These are phyloP conservation scores for Trametes cinnabarina DNA, from an alignment of 768 basidiomycete genomes.

Conservation along the genomic window DNA sequence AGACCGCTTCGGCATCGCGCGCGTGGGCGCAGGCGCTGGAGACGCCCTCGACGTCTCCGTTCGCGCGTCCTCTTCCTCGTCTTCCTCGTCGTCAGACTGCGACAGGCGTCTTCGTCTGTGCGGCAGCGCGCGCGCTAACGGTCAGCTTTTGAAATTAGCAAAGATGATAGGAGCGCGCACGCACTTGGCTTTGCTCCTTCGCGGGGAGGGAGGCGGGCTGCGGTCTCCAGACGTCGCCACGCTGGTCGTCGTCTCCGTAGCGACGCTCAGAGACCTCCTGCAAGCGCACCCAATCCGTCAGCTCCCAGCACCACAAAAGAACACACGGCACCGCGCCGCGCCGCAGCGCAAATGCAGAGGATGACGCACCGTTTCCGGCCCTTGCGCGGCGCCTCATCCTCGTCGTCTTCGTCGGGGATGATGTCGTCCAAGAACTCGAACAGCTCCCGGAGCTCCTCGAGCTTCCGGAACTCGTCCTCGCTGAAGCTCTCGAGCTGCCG, in stretches of 20 bases:
- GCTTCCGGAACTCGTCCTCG: conserved; percentile 66
- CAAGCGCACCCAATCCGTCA: neutral
- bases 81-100: conserved; percentile 46
- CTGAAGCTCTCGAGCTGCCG: conserved; percentile 68
- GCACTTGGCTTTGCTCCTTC: conserved; percentile 33
- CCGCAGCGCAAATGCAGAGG: no score
- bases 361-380: conserved; percentile 50
- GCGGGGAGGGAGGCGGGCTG: conserved; percentile 13
- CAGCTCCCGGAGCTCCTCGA: conserved; percentile 58
- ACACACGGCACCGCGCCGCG: no score
- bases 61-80: conserved; percentile 34
- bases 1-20: conserved; percentile 54
- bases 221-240: conserved; percentile 30
- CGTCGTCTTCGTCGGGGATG: conserved; percentile 64
- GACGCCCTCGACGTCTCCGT: conserved; percentile 34
- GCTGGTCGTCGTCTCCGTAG: conserved; percentile 42
- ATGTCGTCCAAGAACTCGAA: conserved; percentile 75
- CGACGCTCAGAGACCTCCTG: conserved; percentile 61
- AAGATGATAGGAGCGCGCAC: conserved; percentile 23
- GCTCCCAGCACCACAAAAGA: neutral
- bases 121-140: neutral
- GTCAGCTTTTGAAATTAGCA: neutral
- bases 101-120: conserved; percentile 57
- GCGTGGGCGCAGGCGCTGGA: conserved; percentile 41
- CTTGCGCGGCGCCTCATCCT: conserved; percentile 37